phyloP scores from a whole-genome alignment of 1,284 basidiomycete species.

The Cryptococcus sp. region DNA sequence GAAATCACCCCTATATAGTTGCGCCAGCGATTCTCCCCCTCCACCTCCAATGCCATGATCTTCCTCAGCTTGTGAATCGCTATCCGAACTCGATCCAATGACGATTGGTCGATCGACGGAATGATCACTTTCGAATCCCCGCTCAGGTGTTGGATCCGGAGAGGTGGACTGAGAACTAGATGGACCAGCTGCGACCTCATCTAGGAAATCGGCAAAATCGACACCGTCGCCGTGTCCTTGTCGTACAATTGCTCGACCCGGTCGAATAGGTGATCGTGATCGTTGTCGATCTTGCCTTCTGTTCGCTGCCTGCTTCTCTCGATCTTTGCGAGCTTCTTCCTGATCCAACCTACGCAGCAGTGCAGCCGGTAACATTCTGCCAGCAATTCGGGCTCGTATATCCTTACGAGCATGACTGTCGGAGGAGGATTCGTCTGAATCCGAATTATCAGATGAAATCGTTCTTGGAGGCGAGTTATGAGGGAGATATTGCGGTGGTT shows the following conservation, averaged over 20 bases:
- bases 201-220: constrained; percentile 15
- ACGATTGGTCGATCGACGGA: neutral
- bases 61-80: constrained; percentile 31
- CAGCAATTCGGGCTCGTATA: constrained; percentile 30
- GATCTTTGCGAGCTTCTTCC: constrained; percentile 17
- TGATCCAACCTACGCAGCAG: constrained; percentile 35
- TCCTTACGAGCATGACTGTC: constrained; percentile 10
- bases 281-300: constrained; percentile 6
- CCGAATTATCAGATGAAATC: no score
- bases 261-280: constrained; percentile 24
- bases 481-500: no score
- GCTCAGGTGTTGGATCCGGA: neutral
- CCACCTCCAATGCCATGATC: constrained; percentile 11
- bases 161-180: neutral
- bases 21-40: constrained; percentile 16
- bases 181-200: neutral
- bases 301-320: neutral
- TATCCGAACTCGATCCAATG: constrained; percentile 7
- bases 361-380: constrained; percentile 39
- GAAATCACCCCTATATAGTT: constrained; percentile 40
- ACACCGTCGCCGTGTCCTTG: constrained; percentile 14
- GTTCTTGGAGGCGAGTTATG: no score
- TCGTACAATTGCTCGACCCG: constrained; percentile 33
- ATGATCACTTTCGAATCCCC: constrained; percentile 10
- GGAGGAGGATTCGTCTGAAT: constrained; percentile 1